Percentiles rank a stretch among this genome's conserved stretches.
Conservation (phyloP, 768 basidiomycete species). For the Lentinus brumalis region DNA sequence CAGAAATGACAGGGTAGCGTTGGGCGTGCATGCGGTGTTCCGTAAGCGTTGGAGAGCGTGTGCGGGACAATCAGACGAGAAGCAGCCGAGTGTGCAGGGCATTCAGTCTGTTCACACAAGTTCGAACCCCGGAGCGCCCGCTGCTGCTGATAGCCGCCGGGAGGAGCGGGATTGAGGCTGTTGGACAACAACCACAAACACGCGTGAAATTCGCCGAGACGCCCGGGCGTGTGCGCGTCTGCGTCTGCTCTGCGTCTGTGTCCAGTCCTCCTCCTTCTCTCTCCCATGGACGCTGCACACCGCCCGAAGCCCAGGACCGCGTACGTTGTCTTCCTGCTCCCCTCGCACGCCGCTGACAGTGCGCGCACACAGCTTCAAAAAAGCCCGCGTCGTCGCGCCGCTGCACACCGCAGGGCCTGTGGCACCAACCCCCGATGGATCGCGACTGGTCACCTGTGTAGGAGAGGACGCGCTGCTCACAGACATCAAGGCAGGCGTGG, state of each 20-base stretch:
- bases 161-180: constrained; percentile 19
- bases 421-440: constrained; percentile 76
- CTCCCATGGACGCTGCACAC: constrained; percentile 20
- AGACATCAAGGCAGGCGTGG: constrained; percentile 68
- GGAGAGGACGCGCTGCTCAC: constrained; percentile 85
- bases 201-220: constrained; percentile 19
- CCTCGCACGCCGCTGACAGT: not conserved
- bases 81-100: constrained; percentile 2
- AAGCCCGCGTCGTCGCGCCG: constrained; percentile 69
- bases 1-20: constrained; percentile 10
- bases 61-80: constrained; percentile 14
- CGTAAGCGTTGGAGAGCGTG: constrained; percentile 4
- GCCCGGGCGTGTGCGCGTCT: constrained; percentile 5
- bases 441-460: constrained; percentile 81
- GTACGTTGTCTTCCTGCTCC: constrained; percentile 40
- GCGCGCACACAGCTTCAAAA: constrained; percentile 64
- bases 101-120: constrained; percentile 11
- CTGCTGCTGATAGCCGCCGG: constrained; percentile 21
- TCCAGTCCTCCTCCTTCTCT: constrained; percentile 24
- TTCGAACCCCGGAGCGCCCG: not conserved
- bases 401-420: constrained; percentile 90
- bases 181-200: constrained; percentile 26
- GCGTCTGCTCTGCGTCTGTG: not conserved
- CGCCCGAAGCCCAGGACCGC: constrained; percentile 57
- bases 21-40: not conserved